phyloP scores from a whole-genome alignment of 208 protist species.

The Crithidia acanthocephali region DNA sequence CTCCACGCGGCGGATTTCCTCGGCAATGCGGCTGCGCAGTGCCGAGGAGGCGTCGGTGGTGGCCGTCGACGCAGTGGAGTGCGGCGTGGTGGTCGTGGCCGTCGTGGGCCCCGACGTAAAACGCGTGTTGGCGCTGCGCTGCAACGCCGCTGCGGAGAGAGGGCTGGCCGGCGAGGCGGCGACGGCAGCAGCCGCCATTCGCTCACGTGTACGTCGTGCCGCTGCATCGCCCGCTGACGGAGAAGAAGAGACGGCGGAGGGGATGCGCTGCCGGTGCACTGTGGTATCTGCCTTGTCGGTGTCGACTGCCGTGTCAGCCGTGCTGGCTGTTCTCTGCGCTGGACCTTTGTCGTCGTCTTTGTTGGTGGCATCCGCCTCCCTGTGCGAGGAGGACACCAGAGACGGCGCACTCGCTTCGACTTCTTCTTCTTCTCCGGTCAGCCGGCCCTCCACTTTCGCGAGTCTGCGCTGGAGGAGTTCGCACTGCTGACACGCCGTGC shows the following conservation, averaged over 20 bases:
- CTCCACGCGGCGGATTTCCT: conserved; percentile 22
- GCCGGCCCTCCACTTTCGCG: not conserved
- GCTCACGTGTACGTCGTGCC: not conserved
- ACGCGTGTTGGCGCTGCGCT: not conserved
- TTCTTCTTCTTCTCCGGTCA: not conserved
- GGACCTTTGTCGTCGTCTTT: not conserved
- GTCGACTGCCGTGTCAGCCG: too few relatives aligned
- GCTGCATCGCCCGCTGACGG: not conserved
- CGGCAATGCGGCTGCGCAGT: conserved; percentile 21
- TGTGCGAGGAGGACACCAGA: not conserved
- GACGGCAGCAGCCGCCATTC: not conserved
- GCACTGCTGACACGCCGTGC: conserved; percentile 22
- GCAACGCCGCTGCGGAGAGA: not conserved
- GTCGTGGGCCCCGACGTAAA: too few relatives aligned
- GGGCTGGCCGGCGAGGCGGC: not conserved
- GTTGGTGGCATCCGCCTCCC: not conserved
- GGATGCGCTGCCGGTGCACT: too few relatives aligned
- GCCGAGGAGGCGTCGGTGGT: not conserved
- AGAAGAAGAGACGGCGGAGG: too few relatives aligned
- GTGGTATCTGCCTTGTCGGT: too few relatives aligned
- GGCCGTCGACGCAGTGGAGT: not conserved
- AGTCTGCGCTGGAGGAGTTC: not conserved
- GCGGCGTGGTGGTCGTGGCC: not conserved
- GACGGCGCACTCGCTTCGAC: not conserved
- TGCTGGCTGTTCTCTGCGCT: not conserved